Evolutionary conservation across 306 rosid species (phyloP), one percentile per base, ranked within the genome.

Genomic region (Crotalaria pallida): DNA sequence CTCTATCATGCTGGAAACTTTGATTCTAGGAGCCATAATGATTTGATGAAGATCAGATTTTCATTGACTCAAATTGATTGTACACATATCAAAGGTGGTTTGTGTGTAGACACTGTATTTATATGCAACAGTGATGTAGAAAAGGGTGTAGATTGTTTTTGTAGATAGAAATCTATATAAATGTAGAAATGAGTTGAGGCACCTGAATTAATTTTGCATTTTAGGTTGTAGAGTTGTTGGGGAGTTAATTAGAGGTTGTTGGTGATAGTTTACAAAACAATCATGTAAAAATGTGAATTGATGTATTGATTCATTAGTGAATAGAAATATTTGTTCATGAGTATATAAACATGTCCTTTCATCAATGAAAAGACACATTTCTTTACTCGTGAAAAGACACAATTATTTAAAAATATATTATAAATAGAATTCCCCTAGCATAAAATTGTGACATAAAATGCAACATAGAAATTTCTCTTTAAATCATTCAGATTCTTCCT

Each of bases 71-170:
- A 92, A 80, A 92, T 92, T 6, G 98, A 92, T 58, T 92, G 98
- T 56, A 92, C 98, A 0, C 98, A 92, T 83, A 88, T 85, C 49
- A 92, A 92, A 86, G 98, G 98, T 10, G 98, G 98, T 16, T 77
- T 92, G 45, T 90, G 91, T 82, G 85, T 92, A 17, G 96, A 92
- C 74, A 86, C 93, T 70, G 88, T 90, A 18, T 75, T 88, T 29
- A 84, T 92, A 69, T 71, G 63, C 57, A 87, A 79, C 17, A 58
- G 77, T 53, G 58, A 77, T 47, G 77, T 74, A 40, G 71, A 65
- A 44, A 77, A 75, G 69, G 69, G 38, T 40, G 59, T 81, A 70
- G 75, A 64, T 52, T 62, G 33, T 17, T 77, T 82, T 74, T 66
- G 73, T 77, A 50, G 58, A 65, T 59, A 48, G 82, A 63, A 49